Base-by-base conservation (phyloP, 306 rosid genomes). In the Cicer chorassanicum region DNA sequence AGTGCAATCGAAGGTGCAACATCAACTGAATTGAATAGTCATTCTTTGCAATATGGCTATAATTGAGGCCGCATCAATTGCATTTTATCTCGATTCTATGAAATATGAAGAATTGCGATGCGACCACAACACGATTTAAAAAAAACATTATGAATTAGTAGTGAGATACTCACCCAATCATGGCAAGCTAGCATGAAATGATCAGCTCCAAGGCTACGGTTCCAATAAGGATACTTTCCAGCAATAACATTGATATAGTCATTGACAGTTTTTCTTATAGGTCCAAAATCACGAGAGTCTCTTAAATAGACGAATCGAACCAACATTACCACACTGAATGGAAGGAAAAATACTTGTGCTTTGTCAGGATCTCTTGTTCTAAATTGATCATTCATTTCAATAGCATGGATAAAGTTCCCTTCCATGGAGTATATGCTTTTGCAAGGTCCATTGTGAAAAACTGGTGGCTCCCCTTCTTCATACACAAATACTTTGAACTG, bases 401-500 rank as follows among this genome's bases (percentile, higher is more conserved):
- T 78, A 6, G 84, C 89, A 69, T 94, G 88, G 46, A 92, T 92
- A 75, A 92, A 92, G 69, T 86, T 88, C 9, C 95, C 96, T 70
- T 92, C 99, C 78, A 85, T 86, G 2, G 97, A 89, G 75, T 92
- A 92, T 81, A 90, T 92, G 80, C 96, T 90, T 86, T 86, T 90
- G 89, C 95, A 94, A n/a, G 97, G 99, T 51, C 97, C 96, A n/a
- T 88, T 85, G 59, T 87, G 96, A 44, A 88, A 92, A 63, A 92
- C 61, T 7, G 95, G 99, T 1, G 83, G 93, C 69, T 94, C 96
- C 46, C 97, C 97, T 85, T 92, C 97, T 88, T 76, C 82, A 4
- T 94, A 94, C 12, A 90, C 89, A 2, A 81, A 94, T 8, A 94
- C 84, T 84, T 92, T 90, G 81, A 94, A 89, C 62, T 63, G 73